Evolutionary conservation across 2,329 filamentous ascomycete genomes (phyloP).

Genomic region (Berkeleyomyces rouxiae): DNA sequence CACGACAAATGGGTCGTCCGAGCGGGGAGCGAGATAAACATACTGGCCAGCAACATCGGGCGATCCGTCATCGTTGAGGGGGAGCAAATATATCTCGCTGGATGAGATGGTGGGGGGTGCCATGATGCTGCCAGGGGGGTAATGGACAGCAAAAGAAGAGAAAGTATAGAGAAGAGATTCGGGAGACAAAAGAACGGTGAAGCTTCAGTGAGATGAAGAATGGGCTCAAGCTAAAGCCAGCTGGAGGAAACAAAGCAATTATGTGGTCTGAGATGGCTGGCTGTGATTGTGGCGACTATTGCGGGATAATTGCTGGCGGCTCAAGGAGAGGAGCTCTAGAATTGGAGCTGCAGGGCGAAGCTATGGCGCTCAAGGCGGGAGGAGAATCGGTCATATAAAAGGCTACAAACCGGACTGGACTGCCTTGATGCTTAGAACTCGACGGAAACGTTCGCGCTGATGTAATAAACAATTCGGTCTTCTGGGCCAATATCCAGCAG

Average conservation of each 20-base stretch:
- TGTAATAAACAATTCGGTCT: neutral
- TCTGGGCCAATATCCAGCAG: neutral
- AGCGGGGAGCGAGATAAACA: constrained; percentile 69
- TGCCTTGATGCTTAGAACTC: neutral
- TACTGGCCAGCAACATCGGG: constrained; percentile 80
- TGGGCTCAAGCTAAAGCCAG: neutral
- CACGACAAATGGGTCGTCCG: constrained; percentile 58
- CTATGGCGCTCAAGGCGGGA: neutral
- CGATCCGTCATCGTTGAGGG: constrained; percentile 81
- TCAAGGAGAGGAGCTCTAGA: neutral
- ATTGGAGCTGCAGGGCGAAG: neutral
- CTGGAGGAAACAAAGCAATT: neutral
- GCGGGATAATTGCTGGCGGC: neutral
- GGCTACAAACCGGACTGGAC: neutral
- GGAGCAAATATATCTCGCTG: constrained; percentile 68
- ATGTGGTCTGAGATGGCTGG: neutral
- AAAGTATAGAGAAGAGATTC: neutral
- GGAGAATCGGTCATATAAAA: neutral
- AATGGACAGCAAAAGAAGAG: neutral
- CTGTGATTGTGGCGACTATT: neutral
- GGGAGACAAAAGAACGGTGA: neutral
- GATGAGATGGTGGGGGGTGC: constrained; percentile 45
- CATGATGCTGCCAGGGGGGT: constrained; percentile 26
- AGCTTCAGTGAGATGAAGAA: neutral
- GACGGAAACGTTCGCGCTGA: neutral